Percentiles rank a stretch among this genome's conserved stretches.
Conservation (phyloP, 2,329 filamentous ascomycete genomes). For the Phoma sp. region DNA sequence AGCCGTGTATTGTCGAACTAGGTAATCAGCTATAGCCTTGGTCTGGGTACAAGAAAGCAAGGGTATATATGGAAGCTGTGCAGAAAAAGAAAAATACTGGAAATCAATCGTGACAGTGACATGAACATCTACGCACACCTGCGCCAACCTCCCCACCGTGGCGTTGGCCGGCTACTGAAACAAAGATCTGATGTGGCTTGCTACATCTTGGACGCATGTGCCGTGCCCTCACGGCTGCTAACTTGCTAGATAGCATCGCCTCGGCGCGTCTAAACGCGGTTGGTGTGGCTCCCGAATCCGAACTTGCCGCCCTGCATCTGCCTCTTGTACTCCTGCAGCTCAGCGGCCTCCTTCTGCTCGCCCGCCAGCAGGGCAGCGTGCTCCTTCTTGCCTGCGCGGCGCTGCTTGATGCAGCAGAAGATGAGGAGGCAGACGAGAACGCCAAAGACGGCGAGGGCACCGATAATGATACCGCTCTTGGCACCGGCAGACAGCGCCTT, state of each 20-base stretch:
- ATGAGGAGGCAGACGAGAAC: conserved; percentile 35
- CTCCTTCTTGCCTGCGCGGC: conserved; percentile 46
- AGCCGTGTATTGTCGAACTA: conserved; percentile 16
- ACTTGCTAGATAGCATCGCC: not conserved
- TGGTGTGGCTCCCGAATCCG: conserved; percentile 22
- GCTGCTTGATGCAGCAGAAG: conserved; percentile 51
- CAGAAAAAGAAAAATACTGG: conserved; percentile 4
- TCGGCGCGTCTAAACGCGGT: conserved; percentile 18
- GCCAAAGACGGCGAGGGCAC: conserved; percentile 35
- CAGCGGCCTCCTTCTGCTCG: conserved; percentile 48
- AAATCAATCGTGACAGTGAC: conserved; percentile 18
- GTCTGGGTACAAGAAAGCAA: conserved; percentile 16
- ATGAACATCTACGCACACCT: conserved; percentile 20
- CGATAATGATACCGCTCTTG: conserved; percentile 46
- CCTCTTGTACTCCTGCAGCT: conserved; percentile 43
- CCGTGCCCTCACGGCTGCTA: too few relatives aligned
- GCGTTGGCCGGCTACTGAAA: conserved; percentile 19
- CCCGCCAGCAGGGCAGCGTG: conserved; percentile 41
- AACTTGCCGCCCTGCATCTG: conserved; percentile 38
- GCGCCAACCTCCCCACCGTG: conserved; percentile 13
- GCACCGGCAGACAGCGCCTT: conserved; percentile 41
- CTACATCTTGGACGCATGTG: not conserved
- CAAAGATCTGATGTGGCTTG: not conserved
- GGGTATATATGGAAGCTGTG: conserved; percentile 14
- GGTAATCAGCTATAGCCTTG: conserved; percentile 20